Evolutionary conservation across 129 eudicot genomes (phyloP).

Genomic region (Oenanthe sinensis): DNA sequence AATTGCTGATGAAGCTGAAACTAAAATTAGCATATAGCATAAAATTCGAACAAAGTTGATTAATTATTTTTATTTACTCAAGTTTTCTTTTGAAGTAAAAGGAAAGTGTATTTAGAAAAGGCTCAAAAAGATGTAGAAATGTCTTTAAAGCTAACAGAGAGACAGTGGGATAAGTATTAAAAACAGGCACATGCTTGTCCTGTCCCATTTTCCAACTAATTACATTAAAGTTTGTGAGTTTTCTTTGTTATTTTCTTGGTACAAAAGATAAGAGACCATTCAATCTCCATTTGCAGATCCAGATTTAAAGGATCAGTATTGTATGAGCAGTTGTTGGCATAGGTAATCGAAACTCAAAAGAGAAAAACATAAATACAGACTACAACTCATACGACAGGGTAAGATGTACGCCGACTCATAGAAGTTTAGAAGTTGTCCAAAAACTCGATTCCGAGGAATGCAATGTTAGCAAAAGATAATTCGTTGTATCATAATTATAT

Average conservation of each 20-base stretch:
- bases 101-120: neutral
- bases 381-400: neutral
- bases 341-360: neutral
- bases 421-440: neutral
- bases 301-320: neutral
- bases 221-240: neutral
- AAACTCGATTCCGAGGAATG: too few species aligned
- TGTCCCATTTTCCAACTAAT: constrained; percentile 5
- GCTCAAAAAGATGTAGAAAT: neutral
- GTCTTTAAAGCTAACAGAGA: constrained; percentile 4
- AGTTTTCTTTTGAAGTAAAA: neutral
- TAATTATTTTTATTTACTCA: neutral
- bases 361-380: neutral
- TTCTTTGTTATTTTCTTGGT: neutral
- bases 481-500: neutral
- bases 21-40: neutral
- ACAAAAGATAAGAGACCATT: neutral
- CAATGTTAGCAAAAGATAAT: neutral
- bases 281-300: constrained; percentile 4
- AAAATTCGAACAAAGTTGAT: too few species aligned
- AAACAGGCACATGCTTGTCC: constrained; percentile 3
- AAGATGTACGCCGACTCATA: neutral
- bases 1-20: neutral
- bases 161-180: neutral
- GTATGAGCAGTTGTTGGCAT: neutral